Evolutionary conservation across 305 asterid species (phyloP), one percentile per base, ranked within the genome.

Genomic region (Petunia hybrid): DNA sequence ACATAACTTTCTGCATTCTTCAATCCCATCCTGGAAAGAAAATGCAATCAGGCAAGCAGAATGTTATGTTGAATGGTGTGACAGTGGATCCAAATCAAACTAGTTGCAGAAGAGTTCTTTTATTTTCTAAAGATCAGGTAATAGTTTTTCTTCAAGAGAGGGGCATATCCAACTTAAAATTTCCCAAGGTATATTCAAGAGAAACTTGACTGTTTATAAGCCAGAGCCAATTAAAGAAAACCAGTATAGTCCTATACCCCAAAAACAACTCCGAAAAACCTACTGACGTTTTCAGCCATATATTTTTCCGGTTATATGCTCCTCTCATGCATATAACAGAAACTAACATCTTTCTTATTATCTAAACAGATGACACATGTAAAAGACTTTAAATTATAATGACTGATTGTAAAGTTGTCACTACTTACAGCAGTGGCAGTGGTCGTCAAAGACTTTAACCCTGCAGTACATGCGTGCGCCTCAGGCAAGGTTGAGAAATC

Each of bases 381-480:
- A 69, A 22, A 69, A 9, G 5, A 22, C 76, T 69, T 45, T 7
- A 41, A 43, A 9, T 16, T 5, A 69, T 45, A 22, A 66, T 43
- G 36, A 51, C 3, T 1, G 36, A 3, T 10, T 43, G 57, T 62
- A n/a, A 51, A 63, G 76, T 43, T 61, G 13, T 62, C 43, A 76
- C 70, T 62, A 89, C 98, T 91, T 91, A 94, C 99, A 84, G 99
- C 98, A 80, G 99, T 97, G 77, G 80, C 89, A 83, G 97, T 60
- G 69, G 99, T 97, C 41, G 99, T 97, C 89, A 97, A 87, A 80
- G 99, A 97, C 90, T 97, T 97, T 93, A 97, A 87, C 83, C 99
- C 99, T 16, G 99, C 99, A 62, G 99, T 97, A 87, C 99, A 97
- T 77, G 99, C 98, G 87, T 97, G 99, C 79, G 85, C 98, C 87